Conservation (phyloP, 768 basidiomycete species). For the Flagelloscypha sp. region DNA sequence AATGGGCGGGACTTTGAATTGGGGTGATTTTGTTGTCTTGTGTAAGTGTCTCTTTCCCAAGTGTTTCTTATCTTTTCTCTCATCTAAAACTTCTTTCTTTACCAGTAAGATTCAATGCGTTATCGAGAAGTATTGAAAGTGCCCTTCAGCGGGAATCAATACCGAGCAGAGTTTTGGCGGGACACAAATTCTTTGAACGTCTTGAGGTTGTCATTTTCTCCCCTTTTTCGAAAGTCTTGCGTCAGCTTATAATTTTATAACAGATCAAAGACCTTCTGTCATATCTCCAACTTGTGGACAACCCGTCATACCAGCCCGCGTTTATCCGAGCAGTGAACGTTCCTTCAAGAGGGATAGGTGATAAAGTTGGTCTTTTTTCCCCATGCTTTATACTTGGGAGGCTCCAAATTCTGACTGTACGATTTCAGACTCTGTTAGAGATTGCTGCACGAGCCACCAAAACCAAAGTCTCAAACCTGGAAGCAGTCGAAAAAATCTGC, state of each 20-base stretch:
- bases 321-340: conserved; percentile 66
- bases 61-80: neutral
- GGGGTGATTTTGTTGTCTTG: conserved; percentile 79
- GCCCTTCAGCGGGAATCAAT: conserved; percentile 75
- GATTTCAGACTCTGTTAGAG: conserved; percentile 48
- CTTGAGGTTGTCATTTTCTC: conserved; percentile 43
- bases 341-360: conserved; percentile 66
- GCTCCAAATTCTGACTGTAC: neutral
- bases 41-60: conserved; percentile 37
- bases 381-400: neutral
- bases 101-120: conserved; percentile 75
- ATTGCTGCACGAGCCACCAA: conserved; percentile 44
- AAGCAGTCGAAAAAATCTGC: conserved; percentile 54
- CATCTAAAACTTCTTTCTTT: conserved; percentile 3
- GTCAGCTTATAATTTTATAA: neutral
- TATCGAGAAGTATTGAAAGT: conserved; percentile 68
- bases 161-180: conserved; percentile 66
- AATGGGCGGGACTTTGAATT: conserved; percentile 61
- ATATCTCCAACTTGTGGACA: conserved; percentile 78
- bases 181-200: conserved; percentile 83
- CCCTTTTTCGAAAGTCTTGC: neutral
- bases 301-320: conserved; percentile 57
- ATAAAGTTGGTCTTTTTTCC: conserved; percentile 45
- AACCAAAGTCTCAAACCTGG: conserved; percentile 46
- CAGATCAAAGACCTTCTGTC: conserved; percentile 77